phyloP scores from a whole-genome alignment of 1,139 yeast genomes.

The Candida freyschussii region DNA sequence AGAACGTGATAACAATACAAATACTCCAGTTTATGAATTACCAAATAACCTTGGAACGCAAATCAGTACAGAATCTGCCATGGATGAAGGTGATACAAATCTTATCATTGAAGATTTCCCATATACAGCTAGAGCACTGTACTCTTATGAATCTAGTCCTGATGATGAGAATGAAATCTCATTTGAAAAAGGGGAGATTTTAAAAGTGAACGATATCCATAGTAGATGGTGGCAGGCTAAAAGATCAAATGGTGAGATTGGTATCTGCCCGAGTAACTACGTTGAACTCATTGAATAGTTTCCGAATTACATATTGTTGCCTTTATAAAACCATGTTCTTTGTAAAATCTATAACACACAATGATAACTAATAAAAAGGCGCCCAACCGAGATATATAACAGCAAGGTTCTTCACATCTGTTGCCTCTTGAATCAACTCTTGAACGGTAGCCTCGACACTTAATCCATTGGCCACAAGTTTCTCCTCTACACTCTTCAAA shows the following conservation, averaged over 20 bases:
- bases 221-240: constrained; percentile 99
- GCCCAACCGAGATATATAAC: constrained; percentile 82
- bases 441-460: constrained; percentile 83
- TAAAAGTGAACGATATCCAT: constrained; percentile 87
- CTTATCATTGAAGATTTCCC: constrained; percentile 50
- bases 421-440: constrained; percentile 75
- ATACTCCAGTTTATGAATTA: constrained; percentile 27
- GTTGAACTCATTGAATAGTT: constrained; percentile 56
- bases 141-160: constrained; percentile 86
- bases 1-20: constrained; percentile 19
- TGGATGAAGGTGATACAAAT: constrained; percentile 16
- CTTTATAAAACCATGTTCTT: too few species aligned
- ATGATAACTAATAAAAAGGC: constrained; percentile 34
- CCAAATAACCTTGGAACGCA: constrained; percentile 25
- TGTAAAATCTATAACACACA: not conserved
- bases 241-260: constrained; percentile 84
- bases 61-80: constrained; percentile 8
- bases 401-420: constrained; percentile 62
- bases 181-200: constrained; percentile 81
- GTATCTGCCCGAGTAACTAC: constrained; percentile 95
- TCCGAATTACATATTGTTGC: not conserved
- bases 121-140: constrained; percentile 81
- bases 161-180: constrained; percentile 92
- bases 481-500: constrained; percentile 63
- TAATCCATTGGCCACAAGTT: constrained; percentile 60